Conservation (phyloP, 78 protist genomes). For the Dictyostelium firmibasis region DNA sequence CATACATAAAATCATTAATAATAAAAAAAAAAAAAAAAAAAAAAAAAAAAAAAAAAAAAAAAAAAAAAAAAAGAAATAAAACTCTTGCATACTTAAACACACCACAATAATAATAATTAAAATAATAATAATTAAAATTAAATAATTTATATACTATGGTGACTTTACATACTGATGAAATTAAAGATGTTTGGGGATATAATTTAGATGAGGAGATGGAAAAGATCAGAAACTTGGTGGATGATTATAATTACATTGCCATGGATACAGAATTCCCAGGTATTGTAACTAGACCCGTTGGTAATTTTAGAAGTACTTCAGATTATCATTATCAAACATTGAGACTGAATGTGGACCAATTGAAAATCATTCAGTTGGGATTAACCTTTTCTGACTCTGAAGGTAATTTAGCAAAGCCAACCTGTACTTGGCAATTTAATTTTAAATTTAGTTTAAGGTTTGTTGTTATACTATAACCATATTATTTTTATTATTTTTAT, state of each 20-base stretch:
- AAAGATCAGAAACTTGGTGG: conserved; percentile 85
- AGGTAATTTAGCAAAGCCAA: conserved; percentile 91
- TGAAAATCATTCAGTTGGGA: conserved; percentile 98
- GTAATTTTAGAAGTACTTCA: conserved; percentile 77
- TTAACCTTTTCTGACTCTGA: conserved; percentile 93
- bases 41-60: neutral
- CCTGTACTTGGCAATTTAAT: conserved; percentile 99
- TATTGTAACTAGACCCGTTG: conserved; percentile 94
- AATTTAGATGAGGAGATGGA: conserved; percentile 92
- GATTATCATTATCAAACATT: conserved; percentile 94
- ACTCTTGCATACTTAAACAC: neutral
- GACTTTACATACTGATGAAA: conserved; percentile 55
- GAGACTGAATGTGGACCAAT: conserved; percentile 95
- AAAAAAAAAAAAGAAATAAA: neutral
- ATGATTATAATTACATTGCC: conserved; percentile 93
- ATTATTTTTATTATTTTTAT: no score
- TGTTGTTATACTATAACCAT: neutral
- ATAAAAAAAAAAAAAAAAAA: neutral
- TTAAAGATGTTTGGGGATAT: conserved; percentile 92
- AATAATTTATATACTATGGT: neutral
- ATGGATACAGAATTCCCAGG: conserved; percentile 99
- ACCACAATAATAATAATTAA: neutral
- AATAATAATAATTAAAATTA: neutral
- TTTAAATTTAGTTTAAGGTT: conserved; percentile 92
- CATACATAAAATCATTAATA: neutral